Percentiles rank a stretch among this genome's conserved stretches.
phyloP scores from a whole-genome alignment of 2,329 filamentous ascomycete species.

The Coniochaeta prunicola region DNA sequence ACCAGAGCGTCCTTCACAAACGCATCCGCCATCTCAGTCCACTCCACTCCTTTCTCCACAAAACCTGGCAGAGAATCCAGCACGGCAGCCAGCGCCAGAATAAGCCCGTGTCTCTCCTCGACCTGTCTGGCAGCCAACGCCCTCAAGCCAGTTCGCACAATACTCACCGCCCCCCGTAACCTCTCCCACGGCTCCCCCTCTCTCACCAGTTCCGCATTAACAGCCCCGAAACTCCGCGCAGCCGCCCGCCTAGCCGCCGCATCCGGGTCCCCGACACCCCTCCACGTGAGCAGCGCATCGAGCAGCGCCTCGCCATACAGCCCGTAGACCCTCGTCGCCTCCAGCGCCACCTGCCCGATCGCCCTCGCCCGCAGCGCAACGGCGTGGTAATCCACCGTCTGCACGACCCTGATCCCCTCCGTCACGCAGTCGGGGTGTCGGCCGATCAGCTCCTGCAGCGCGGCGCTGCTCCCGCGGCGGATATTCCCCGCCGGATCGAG shows the following conservation, averaged over 20 bases:
- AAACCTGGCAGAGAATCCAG: conserved; percentile 38
- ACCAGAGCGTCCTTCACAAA: conserved; percentile 16
- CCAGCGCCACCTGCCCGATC: conserved; percentile 66
- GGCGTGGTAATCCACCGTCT: conserved; percentile 86
- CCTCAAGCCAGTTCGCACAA: conserved; percentile 36
- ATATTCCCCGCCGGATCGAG: conserved; percentile 92
- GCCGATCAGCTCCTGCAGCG: conserved; percentile 87
- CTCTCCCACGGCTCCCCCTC: conserved; percentile 13
- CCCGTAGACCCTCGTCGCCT: conserved; percentile 57
- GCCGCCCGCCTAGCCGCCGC: conserved; percentile 64
- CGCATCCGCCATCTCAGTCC: conserved; percentile 3
- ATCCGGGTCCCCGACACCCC: conserved; percentile 79
- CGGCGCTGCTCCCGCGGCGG: conserved; percentile 82
- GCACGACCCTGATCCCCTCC: conserved; percentile 78
- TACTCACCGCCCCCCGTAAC: conserved; percentile 25
- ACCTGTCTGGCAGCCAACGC: conserved; percentile 49
- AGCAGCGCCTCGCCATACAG: conserved; percentile 67
- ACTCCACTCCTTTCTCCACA: background rate
- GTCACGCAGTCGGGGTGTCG: conserved; percentile 80
- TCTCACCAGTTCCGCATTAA: conserved; percentile 37
- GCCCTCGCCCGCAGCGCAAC: conserved; percentile 83
- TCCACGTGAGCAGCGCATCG: conserved; percentile 70
- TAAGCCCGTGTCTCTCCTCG: conserved; percentile 62
- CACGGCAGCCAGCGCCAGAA: conserved; percentile 54
- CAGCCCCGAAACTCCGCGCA: conserved; percentile 58